Base-by-base conservation (phyloP, 768 basidiomycete genomes). In the Hypsizygus marmoreus region DNA sequence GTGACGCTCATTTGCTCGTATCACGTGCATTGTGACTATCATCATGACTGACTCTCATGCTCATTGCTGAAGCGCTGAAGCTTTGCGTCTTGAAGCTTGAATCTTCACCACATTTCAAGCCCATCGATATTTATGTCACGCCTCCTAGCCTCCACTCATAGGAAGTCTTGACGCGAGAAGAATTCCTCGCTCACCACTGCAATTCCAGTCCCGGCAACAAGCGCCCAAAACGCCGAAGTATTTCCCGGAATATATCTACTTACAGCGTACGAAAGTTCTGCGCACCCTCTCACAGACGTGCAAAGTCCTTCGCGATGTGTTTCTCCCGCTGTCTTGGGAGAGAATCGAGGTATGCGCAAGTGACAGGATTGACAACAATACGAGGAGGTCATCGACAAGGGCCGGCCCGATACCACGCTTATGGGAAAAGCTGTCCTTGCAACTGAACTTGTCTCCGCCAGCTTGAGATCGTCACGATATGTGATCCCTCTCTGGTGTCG, bases 391-490 rank as follows among this genome's bases (percentile, higher is more conserved):
- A 7, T 24, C 22, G 19, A 14, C 25, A 17, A 24, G 40, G 42
- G 16, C 20, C 11, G 3, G 12, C 12, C 22, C n/a, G n/a, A n/a
- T 12, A 28, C 23, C 11, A 19, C 1, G n/a, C 25, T 0, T n/a
- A n/a, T 48, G 39, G 45, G 31, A 28, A 6, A 55, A 37, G 11
- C n/a, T n/a, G 26, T 38, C 20, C 33, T 57, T 13, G 49, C 56
- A 4, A 45, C 19, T 5, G 42, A 56, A 17, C 43, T 57, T 22
- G 30, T n/a, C n/a, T 51, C 17, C 30, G 43, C 6, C 53, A 65
- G 40, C 44, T 59, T 1, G 61, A 65, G 45, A 57, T 55, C 25
- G 57, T 60, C n/a, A 62, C 61, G 1, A 40, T 60, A n/a, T 54
- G 58, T 10, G 45, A 59, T 19, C 58, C 57, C 13, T 40, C 44